Percentiles rank a stretch among this genome's conserved stretches.
Conservation (phyloP, 257 asterid genomes). For the Solanum arcanum region DNA sequence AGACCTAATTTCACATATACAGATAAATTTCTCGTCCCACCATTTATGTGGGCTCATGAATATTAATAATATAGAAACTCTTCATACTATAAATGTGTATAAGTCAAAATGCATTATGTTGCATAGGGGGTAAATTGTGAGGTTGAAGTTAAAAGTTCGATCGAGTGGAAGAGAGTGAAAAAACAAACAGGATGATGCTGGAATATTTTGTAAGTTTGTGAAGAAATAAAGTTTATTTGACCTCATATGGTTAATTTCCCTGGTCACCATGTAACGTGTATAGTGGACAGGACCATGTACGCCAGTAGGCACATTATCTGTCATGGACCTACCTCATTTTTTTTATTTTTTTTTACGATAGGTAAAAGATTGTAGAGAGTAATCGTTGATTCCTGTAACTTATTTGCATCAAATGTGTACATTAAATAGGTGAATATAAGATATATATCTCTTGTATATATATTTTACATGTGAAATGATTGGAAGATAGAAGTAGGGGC, state of each 20-base stretch:
- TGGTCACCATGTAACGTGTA: not conserved
- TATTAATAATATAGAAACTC: not conserved
- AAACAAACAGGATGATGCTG: not conserved
- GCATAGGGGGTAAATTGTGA: slow-evolving; percentile 24
- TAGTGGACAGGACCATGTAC: not conserved
- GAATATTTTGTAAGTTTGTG: slow-evolving; percentile 19
- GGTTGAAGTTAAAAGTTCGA: slow-evolving; percentile 27
- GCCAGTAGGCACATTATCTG: not conserved
- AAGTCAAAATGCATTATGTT: not conserved
- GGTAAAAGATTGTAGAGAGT: not conserved
- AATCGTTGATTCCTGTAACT: too few species aligned
- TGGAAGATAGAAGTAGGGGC: not conserved
- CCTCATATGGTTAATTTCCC: not conserved
- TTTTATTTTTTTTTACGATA: not conserved
- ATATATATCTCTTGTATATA: not conserved
- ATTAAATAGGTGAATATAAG: not conserved
- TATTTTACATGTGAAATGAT: not conserved
- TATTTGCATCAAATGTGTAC: not conserved
- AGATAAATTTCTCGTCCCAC: not conserved
- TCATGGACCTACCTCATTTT: not conserved
- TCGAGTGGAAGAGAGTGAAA: slow-evolving; percentile 26
- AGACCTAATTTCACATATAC: too few species aligned
- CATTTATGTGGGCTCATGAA: not conserved
- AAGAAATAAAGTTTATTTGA: not conserved
- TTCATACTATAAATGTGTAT: not conserved